Evolutionary conservation across 2,329 filamentous ascomycete species (phyloP), one percentile per base, ranked within the genome.

Genomic region (Penicillium sp.): DNA sequence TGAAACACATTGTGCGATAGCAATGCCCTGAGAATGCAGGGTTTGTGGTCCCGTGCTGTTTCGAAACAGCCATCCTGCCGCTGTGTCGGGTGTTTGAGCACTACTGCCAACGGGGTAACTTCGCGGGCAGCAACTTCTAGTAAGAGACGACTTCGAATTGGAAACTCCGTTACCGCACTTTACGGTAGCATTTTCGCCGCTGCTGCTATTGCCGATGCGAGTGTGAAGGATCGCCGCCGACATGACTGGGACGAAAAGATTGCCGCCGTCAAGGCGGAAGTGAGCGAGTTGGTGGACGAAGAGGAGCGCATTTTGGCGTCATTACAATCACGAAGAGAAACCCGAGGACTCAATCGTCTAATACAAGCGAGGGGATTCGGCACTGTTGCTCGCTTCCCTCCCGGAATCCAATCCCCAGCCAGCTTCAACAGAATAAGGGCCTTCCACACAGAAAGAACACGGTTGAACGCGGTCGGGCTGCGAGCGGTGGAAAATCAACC

Each of bases 141-240:
- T 57, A 73, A 72, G 49, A 70, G 69, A 63, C 70, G 73, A 33
- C 67, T 79, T 53, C 70, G 73, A 23, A 66, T 78, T 50, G 75
- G 72, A n/a, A 77, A 79, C 61, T 73, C 75, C 1, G 68, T 77
- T 27, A 78, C 77, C 0, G 70, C 73, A n/a, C 66, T 78, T n/a
- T 77, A 78, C 61, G 75, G 74, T 10, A 75, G 75, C 47, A 74
- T 79, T 19, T 77, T 78, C 44, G 76, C 74, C 7, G 71, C 70
- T 9, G 77, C 77, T 17, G 70, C 77, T 23, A 66, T 78, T 35
- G 72, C 71, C 49, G 77, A 79, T 66, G 72, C 74, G 9, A 69
- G 67, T 49, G 70, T 68, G 13, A 79, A 79, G 59, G 69, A 70
- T 49, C 68, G 73, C 61, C 73, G 73, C 33, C 74, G 74, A 38